Percentiles rank a stretch among this genome's conserved stretches.
Evolutionary conservation across 495 filamentous ascomycete species (phyloP).

Genomic region (Lepraria neglecta): DNA sequence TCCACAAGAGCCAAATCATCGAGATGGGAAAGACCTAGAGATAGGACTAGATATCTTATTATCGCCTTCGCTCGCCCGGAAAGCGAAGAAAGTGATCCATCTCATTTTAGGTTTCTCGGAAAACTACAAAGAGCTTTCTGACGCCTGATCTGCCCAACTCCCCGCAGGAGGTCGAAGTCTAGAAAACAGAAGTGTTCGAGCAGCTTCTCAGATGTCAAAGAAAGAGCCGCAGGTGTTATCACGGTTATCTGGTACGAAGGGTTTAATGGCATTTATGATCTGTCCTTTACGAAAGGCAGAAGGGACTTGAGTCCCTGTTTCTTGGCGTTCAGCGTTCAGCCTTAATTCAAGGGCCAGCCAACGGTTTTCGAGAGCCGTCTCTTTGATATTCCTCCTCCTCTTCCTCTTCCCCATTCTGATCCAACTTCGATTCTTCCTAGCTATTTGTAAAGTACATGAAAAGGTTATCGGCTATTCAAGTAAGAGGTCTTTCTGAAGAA

Average conservation of each 20-base stretch:
- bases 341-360: conserved; percentile 8
- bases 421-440: no score
- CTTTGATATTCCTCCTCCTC: not conserved
- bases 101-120: not conserved
- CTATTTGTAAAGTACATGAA: no score
- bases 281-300: not conserved
- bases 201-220: no score
- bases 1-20: no score
- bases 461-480: no score
- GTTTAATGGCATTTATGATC: not conserved
- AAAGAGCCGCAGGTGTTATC: no score
- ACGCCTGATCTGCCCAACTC: not conserved
- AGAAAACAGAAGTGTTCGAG: no score
- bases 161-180: not conserved
- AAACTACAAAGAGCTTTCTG: not conserved
- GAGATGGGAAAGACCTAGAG: not conserved
- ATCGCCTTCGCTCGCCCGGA: conserved; percentile 1
- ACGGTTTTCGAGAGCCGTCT: not conserved
- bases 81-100: conserved; percentile 1
- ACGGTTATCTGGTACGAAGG: not conserved
- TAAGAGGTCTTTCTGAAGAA: no score
- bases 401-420: no score
- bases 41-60: not conserved
- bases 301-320: not conserved
- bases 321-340: conserved; percentile 1